These are phyloP conservation scores for Solanum peruvianum DNA, from an alignment of 257 asterid genomes.

Conservation along the genomic window DNA sequence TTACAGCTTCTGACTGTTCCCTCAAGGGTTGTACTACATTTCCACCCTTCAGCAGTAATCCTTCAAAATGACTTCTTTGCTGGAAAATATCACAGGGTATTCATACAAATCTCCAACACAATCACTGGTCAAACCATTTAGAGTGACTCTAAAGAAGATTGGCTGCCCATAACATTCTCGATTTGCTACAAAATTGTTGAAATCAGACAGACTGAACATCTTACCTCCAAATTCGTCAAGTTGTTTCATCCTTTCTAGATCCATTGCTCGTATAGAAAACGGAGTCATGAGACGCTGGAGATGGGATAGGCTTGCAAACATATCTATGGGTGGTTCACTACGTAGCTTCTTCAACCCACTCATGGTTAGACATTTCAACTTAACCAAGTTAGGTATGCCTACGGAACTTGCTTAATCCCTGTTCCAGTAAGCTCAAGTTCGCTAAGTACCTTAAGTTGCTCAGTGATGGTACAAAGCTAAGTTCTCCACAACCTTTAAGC, in stretches of 20 bases:
- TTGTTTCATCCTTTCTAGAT: background rate
- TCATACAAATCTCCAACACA: background rate
- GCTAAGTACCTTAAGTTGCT: background rate
- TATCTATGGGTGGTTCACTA: background rate
- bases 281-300: background rate
- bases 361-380: background rate
- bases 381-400: background rate
- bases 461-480: background rate
- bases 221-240: background rate
- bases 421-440: background rate
- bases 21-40: background rate
- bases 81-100: background rate
- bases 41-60: background rate
- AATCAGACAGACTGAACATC: background rate
- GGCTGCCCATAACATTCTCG: background rate
- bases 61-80: background rate
- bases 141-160: background rate
- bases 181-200: background rate
- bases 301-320: background rate
- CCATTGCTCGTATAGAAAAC: background rate
- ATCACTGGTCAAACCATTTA: background rate
- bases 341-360: background rate
- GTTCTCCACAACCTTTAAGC: background rate
- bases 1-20: background rate
- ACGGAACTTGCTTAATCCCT: background rate